These are phyloP conservation scores for Incumbomyces delicatus DNA, from an alignment of 2,329 filamentous ascomycete species.

Conservation along the genomic window DNA sequence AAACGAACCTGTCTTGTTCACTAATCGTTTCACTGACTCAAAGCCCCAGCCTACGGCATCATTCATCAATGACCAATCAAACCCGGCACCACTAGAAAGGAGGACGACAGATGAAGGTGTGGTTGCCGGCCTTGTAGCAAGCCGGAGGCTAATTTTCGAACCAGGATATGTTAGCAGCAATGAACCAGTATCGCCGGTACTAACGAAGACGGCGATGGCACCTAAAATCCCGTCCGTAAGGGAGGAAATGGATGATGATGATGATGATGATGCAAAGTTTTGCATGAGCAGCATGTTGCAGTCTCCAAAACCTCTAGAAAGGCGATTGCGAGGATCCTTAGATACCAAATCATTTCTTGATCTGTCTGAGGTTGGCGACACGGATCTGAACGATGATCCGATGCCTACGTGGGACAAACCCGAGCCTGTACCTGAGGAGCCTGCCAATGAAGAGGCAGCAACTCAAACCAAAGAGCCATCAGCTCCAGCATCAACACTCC, in stretches of 20 bases:
- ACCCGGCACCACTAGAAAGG: constrained; percentile 5
- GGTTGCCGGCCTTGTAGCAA: background rate
- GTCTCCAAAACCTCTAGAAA: constrained; percentile 19
- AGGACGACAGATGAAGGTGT: constrained; percentile 12
- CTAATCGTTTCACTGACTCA: constrained; percentile 15
- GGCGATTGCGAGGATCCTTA: constrained; percentile 3
- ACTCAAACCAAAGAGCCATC: background rate
- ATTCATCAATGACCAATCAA: background rate
- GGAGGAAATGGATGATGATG: constrained; percentile 13
- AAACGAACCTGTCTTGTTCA: constrained; percentile 11
- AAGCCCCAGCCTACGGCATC: constrained; percentile 12
- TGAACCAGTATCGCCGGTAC: background rate
- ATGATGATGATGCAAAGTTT: background rate
- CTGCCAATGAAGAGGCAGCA: background rate
- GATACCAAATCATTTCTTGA: constrained; percentile 3
- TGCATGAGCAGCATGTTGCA: constrained; percentile 12
- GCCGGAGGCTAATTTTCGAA: constrained; percentile 23
- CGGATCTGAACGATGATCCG: constrained; percentile 12
- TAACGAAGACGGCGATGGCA: background rate
- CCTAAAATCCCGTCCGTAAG: constrained; percentile 16
- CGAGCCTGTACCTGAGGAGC: constrained; percentile 3
- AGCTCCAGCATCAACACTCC: background rate
- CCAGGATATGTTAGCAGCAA: constrained; percentile 23
- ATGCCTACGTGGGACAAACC: constrained; percentile 8
- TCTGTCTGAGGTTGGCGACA: constrained; percentile 11